Conservation (phyloP, 805 yeast species). For the Teunomyces barrocoloradensis region DNA sequence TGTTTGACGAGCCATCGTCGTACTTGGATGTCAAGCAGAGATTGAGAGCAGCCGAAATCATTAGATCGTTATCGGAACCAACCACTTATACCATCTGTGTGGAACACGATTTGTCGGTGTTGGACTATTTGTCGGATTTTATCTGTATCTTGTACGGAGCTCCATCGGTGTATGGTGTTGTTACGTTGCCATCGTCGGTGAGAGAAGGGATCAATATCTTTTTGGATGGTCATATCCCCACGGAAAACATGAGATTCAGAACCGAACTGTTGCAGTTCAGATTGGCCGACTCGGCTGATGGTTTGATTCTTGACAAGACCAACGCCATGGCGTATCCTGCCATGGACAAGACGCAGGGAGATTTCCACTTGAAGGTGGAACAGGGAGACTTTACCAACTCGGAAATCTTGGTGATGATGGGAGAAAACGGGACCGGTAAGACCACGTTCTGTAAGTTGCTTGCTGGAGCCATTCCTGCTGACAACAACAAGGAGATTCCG, state of each 20-base stretch:
- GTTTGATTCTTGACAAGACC: conserved; percentile 70
- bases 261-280: conserved; percentile 93
- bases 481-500: conserved; percentile 75
- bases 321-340: conserved; percentile 74
- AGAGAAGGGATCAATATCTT: conserved; percentile 99
- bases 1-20: conserved; percentile 99
- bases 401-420: conserved; percentile 98
- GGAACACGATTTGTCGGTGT: conserved; percentile 97
- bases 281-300: conserved; percentile 85
- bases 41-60: conserved; percentile 93
- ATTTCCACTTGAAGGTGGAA: conserved; percentile 79
- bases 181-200: conserved; percentile 91
- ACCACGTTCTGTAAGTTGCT: conserved; percentile 94
- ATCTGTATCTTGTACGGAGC: conserved; percentile 97
- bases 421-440: conserved; percentile 99
- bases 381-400: conserved; percentile 92
- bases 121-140: conserved; percentile 95
- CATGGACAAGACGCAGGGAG: conserved; percentile 93
- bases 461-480: conserved; percentile 92
- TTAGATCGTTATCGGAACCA: conserved; percentile 77
- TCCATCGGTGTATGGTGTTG: conserved; percentile 98
- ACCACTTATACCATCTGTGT: conserved; percentile 90
- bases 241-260: conserved; percentile 97
- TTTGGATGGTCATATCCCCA: conserved; percentile 95
- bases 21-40: conserved; percentile 98